Evolutionary conservation across 495 filamentous ascomycete genomes (phyloP).

Genomic region (Hypoxylon intermedium): DNA sequence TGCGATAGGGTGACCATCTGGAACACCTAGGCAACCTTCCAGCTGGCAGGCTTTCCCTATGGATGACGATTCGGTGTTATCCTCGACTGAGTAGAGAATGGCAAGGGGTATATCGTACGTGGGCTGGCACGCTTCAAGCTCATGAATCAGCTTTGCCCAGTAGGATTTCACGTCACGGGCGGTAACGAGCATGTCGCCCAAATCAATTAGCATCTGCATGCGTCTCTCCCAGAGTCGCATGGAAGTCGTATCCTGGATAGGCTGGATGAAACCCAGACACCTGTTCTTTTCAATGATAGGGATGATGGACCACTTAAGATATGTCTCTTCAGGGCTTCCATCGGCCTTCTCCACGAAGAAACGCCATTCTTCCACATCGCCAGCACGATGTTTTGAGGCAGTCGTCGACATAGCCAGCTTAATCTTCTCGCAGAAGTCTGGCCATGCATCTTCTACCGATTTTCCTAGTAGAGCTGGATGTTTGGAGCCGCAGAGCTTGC

Average conservation of each 20-base stretch:
- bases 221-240: slow-evolving; percentile 69
- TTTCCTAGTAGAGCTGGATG: slow-evolving; percentile 72
- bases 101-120: slow-evolving; percentile 66
- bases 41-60: slow-evolving; percentile 62
- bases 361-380: slow-evolving; percentile 77
- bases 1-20: slow-evolving; percentile 64
- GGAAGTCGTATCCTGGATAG: slow-evolving; percentile 71
- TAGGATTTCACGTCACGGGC: slow-evolving; percentile 69
- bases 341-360: slow-evolving; percentile 64
- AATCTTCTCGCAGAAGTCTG: slow-evolving; percentile 70
- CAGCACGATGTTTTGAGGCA: slow-evolving; percentile 60
- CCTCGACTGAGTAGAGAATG: slow-evolving; percentile 66
- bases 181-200: slow-evolving; percentile 71
- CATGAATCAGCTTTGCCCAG: slow-evolving; percentile 63
- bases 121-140: slow-evolving; percentile 63
- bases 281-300: slow-evolving; percentile 67
- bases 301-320: slow-evolving; percentile 72
- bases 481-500: slow-evolving; percentile 69
- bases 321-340: slow-evolving; percentile 69
- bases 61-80: slow-evolving; percentile 63
- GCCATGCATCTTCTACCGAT: slow-evolving; percentile 67
- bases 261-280: slow-evolving; percentile 55
- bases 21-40: slow-evolving; percentile 69
- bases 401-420: slow-evolving; percentile 62
- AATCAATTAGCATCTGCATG: slow-evolving; percentile 69